Percentiles rank a stretch among this genome's conserved stretches.
phyloP scores from a whole-genome alignment of 202 grass and related monocot genomes.

The Eragrostis tef region DNA sequence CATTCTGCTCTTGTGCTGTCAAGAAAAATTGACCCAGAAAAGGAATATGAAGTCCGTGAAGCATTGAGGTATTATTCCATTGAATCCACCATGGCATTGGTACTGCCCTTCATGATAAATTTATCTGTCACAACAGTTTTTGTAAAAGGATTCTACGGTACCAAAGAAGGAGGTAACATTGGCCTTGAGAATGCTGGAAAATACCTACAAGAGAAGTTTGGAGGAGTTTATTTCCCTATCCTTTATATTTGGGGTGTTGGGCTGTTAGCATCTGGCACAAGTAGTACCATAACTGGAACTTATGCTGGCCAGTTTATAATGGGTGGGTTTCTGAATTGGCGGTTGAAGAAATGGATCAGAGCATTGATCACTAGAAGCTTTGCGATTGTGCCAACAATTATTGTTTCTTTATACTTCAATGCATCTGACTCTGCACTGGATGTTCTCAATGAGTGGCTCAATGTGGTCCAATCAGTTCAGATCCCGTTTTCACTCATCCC shows the following conservation, averaged over 20 bases:
- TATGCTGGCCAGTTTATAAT: conserved; percentile 85
- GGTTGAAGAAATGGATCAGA: conserved; percentile 75
- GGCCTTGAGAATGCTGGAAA: conserved; percentile 76
- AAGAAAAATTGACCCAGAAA: conserved; percentile 65
- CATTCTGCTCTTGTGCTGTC: conserved; percentile 83
- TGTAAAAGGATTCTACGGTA: conserved; percentile 73
- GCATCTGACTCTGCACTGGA: conserved; percentile 61
- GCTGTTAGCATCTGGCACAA: conserved; percentile 66
- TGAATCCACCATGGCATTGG: conserved; percentile 71
- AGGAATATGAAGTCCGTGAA: conserved; percentile 61
- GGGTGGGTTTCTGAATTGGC: conserved; percentile 68
- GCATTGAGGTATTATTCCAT: conserved; percentile 82
- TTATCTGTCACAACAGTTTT: conserved; percentile 74
- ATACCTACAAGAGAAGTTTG: conserved; percentile 71
- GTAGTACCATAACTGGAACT: conserved; percentile 81
- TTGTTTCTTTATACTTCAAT: conserved; percentile 67
- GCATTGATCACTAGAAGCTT: conserved; percentile 74
- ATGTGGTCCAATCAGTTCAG: conserved; percentile 74
- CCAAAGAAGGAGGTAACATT: conserved; percentile 54
- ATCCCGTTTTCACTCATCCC: conserved; percentile 81
- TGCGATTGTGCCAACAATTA: conserved; percentile 75
- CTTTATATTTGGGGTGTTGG: conserved; percentile 80
- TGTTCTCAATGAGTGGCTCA: conserved; percentile 83
- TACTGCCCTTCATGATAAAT: conserved; percentile 74
- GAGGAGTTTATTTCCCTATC: conserved; percentile 60